Conservation (phyloP, 23 red algal genomes). For the Gracilaria caudata region DNA sequence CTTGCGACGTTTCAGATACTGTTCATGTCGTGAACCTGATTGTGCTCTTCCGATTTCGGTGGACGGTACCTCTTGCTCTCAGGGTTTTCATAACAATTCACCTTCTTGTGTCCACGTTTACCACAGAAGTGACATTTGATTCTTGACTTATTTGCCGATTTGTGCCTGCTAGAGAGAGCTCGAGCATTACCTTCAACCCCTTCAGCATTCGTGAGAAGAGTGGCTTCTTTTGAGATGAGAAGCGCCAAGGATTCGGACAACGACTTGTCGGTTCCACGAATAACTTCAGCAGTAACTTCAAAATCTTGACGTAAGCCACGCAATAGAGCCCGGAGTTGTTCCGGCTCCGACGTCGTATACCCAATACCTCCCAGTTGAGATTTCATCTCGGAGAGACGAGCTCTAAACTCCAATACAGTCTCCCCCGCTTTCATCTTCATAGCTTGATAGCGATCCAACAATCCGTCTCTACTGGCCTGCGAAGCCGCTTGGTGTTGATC, state of each 20-base stretch:
- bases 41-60: neutral
- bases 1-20: neutral
- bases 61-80: slow-evolving; percentile 21
- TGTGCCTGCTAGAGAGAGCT: neutral
- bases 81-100: slow-evolving; percentile 14
- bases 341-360: neutral
- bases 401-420: neutral
- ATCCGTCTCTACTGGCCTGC: slow-evolving; percentile 5
- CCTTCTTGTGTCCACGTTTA: slow-evolving; percentile 9
- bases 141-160: neutral
- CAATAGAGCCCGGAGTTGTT: neutral
- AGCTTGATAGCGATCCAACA: slow-evolving; percentile 15
- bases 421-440: slow-evolving; percentile 1
- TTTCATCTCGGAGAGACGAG: slow-evolving; percentile 7
- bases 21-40: neutral
- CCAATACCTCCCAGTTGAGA: slow-evolving; percentile 13
- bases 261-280: neutral
- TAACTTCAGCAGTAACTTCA: slow-evolving; percentile 22
- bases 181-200: neutral
- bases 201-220: neutral
- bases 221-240: neutral
- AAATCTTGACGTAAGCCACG: neutral
- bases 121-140: slow-evolving; percentile 11
- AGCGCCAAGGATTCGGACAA: neutral
- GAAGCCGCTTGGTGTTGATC: slow-evolving; percentile 8